Evolutionary conservation across 2,329 filamentous ascomycete species (phyloP).

Genomic region (Colletotrichum gloeosporioides): DNA sequence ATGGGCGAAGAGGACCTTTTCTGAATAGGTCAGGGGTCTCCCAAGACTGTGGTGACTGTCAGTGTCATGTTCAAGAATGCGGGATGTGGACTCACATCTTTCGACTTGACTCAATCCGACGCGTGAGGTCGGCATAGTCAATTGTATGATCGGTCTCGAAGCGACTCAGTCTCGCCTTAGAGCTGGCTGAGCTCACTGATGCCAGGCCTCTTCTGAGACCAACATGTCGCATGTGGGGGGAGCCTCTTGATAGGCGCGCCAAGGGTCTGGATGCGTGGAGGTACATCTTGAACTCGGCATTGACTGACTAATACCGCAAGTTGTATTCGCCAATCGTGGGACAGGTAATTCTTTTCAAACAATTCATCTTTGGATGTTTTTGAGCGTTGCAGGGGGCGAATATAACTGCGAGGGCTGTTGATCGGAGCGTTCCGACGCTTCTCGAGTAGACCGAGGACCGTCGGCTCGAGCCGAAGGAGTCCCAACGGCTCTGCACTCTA

Average conservation of each 20-base stretch:
- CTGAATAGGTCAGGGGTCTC: conserved; percentile 13
- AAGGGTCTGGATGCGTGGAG: not conserved
- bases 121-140: not conserved
- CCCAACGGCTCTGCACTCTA: not conserved
- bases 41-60: not conserved
- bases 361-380: not conserved
- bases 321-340: not conserved
- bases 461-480: not conserved
- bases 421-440: not conserved
- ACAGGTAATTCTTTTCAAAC: not conserved
- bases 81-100: not conserved
- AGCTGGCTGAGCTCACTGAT: not conserved
- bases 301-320: not conserved
- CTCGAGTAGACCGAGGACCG: rapidly evolving
- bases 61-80: not conserved
- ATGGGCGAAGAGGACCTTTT: conserved; percentile 9
- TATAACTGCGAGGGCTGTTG: not conserved
- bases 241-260: not conserved
- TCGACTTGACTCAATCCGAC: not conserved
- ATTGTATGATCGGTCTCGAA: not conserved
- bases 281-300: not conserved
- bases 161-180: not conserved
- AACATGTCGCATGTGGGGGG: not conserved
- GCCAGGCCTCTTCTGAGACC: not conserved
- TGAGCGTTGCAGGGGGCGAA: not conserved